Conservation (phyloP, 1,139 yeast genomes). For the Geotrichum phurueaensis region DNA sequence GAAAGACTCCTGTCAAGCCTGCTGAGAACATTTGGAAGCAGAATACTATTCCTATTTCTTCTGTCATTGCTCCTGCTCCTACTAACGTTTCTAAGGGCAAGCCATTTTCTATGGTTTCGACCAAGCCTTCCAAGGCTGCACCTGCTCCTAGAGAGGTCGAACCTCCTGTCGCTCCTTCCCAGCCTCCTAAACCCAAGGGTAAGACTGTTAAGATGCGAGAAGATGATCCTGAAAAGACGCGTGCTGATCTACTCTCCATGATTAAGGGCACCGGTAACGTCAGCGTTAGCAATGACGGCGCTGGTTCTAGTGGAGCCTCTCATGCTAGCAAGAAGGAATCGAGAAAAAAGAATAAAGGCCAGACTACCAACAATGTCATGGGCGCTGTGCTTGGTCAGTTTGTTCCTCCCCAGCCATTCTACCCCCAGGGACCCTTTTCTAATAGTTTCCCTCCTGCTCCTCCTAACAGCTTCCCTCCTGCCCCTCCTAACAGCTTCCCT, state of each 20-base stretch:
- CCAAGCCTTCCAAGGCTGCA: slow-evolving; percentile 1
- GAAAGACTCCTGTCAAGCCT: background rate
- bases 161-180: slow-evolving; percentile 8
- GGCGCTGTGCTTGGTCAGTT: slow-evolving; percentile 40
- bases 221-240: slow-evolving; percentile 22
- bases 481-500: slow-evolving; percentile 24
- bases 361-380: slow-evolving; percentile 39
- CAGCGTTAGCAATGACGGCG: slow-evolving; percentile 19
- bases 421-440: background rate
- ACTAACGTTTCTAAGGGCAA: background rate
- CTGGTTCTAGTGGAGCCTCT: slow-evolving; percentile 22
- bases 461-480: slow-evolving; percentile 26
- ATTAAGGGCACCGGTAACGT: slow-evolving; percentile 34
- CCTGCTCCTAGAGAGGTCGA: background rate
- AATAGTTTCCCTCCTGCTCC: slow-evolving; percentile 20
- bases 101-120: background rate
- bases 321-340: slow-evolving; percentile 30
- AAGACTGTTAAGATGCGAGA: slow-evolving; percentile 6
- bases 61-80: background rate
- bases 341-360: slow-evolving; percentile 30
- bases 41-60: background rate
- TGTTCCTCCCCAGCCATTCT: slow-evolving; percentile 34
- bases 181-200: slow-evolving; percentile 6
- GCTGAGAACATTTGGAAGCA: slow-evolving; percentile 4
- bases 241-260: slow-evolving; percentile 40